phyloP scores from a whole-genome alignment of 2,329 filamentous ascomycete species.

The Mycosphaerella arachidis region DNA sequence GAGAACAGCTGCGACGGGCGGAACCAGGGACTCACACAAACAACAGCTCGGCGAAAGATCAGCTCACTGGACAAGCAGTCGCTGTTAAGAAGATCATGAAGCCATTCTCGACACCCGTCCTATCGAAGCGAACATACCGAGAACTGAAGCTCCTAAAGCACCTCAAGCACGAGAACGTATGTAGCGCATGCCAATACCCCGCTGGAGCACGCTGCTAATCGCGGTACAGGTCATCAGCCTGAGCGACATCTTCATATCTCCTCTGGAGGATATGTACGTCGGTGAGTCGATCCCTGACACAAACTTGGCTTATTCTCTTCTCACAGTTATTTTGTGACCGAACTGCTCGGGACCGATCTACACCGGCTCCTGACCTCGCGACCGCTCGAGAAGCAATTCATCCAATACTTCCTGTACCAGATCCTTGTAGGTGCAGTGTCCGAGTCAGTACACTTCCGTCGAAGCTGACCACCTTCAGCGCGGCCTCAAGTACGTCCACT shows the following conservation, averaged over 20 bases:
- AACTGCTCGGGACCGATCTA: conserved; percentile 92
- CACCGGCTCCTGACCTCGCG: conserved; percentile 92
- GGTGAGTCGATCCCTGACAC: conserved; percentile 28
- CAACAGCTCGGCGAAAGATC: conserved; percentile 86
- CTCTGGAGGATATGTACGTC: conserved; percentile 89
- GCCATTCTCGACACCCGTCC: conserved; percentile 97
- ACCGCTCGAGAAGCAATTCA: conserved; percentile 98
- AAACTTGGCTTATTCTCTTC: conserved; percentile 23
- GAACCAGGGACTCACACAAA: conserved; percentile 6
- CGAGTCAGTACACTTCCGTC: not conserved
- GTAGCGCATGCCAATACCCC: conserved; percentile 3
- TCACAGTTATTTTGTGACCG: conserved; percentile 90
- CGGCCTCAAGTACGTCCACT: conserved; percentile 98
- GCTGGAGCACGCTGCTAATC: conserved; percentile 8
- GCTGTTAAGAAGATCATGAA: conserved; percentile 99
- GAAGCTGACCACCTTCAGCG: conserved; percentile 53
- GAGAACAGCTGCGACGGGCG: not conserved
- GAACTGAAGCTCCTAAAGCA: conserved; percentile 98
- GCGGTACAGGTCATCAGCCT: conserved; percentile 77
- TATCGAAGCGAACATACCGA: conserved; percentile 95
- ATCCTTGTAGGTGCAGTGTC: conserved; percentile 67
- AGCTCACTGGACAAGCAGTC: conserved; percentile 93
- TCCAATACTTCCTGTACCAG: conserved; percentile 99
- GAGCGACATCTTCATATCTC: conserved; percentile 99
- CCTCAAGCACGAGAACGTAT: conserved; percentile 90